Conservation (phyloP, 805 yeast species). For the Ogataea neopini region DNA sequence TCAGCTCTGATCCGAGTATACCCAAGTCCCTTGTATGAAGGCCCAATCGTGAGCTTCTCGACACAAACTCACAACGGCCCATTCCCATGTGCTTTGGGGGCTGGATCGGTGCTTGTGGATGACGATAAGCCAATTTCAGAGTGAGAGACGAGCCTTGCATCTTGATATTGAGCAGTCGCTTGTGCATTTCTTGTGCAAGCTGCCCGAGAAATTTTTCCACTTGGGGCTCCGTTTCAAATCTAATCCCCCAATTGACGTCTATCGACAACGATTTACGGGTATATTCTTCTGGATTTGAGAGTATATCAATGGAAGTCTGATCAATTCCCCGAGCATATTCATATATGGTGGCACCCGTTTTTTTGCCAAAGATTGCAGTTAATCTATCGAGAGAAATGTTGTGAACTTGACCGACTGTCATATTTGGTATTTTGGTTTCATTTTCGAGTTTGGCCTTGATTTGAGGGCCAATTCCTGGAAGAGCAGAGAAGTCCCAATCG, state of each 20-base stretch:
- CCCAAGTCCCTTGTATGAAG: constrained; percentile 61
- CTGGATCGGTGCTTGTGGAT: constrained; percentile 65
- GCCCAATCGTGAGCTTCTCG: constrained; percentile 61
- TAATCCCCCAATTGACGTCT: constrained; percentile 88
- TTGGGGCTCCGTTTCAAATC: constrained; percentile 63
- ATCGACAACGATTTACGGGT: constrained; percentile 78
- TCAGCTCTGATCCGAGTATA: constrained; percentile 58
- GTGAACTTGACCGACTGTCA: constrained; percentile 43
- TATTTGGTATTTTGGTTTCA: constrained; percentile 30
- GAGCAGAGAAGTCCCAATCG: constrained; percentile 38
- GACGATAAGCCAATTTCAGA: constrained; percentile 64
- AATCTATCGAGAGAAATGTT: constrained; percentile 38
- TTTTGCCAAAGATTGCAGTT: constrained; percentile 58
- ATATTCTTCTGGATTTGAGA: constrained; percentile 48
- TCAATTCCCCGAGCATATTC: constrained; percentile 70
- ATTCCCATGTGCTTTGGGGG: constrained; percentile 83
- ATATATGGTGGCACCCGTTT: constrained; percentile 65
- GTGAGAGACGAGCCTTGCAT: constrained; percentile 59
- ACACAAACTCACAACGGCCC: constrained; percentile 72
- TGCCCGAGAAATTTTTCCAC: constrained; percentile 62
- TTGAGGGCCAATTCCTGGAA: constrained; percentile 67
- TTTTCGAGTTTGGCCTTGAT: constrained; percentile 47
- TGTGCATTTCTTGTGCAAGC: constrained; percentile 58
- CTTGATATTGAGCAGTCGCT: constrained; percentile 48
- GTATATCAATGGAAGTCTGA: constrained; percentile 55